Conservation (phyloP, 2,329 filamentous ascomycete genomes). For the Chaetomium globosum region DNA sequence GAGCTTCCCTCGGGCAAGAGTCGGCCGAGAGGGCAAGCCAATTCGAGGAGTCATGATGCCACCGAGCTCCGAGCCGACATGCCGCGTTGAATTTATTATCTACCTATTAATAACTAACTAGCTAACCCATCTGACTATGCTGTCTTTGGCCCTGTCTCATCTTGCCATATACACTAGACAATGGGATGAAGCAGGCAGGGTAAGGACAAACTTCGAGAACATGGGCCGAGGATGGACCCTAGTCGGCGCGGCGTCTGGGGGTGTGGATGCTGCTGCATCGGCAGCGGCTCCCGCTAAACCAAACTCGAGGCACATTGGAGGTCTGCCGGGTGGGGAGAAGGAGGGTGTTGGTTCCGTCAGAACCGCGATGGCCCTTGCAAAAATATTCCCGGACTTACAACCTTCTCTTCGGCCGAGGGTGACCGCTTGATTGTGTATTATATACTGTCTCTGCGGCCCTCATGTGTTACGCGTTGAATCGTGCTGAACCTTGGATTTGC, state of each 20-base stretch:
- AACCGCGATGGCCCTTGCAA: constrained; percentile 10
- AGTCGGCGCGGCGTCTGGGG: constrained; percentile 2
- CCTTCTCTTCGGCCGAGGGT: background rate
- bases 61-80: no score
- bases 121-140: background rate
- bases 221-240: constrained; percentile 17
- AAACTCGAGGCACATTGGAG: constrained; percentile 12
- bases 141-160: background rate
- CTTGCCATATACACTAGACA: background rate
- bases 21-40: background rate
- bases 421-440: background rate
- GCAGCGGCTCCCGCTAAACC: constrained; percentile 25
- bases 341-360: constrained; percentile 15
- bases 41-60: background rate
- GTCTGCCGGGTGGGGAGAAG: constrained; percentile 16
- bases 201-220: constrained; percentile 14
- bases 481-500: background rate
- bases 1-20: background rate
- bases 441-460: background rate
- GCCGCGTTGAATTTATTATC: background rate
- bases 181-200: background rate
- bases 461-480: background rate
- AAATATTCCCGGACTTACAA: constrained; percentile 18
- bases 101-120: background rate
- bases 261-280: constrained; percentile 16